Conservation (phyloP, 2,329 filamentous ascomycete genomes). For the Talaromyces funiculosus region DNA sequence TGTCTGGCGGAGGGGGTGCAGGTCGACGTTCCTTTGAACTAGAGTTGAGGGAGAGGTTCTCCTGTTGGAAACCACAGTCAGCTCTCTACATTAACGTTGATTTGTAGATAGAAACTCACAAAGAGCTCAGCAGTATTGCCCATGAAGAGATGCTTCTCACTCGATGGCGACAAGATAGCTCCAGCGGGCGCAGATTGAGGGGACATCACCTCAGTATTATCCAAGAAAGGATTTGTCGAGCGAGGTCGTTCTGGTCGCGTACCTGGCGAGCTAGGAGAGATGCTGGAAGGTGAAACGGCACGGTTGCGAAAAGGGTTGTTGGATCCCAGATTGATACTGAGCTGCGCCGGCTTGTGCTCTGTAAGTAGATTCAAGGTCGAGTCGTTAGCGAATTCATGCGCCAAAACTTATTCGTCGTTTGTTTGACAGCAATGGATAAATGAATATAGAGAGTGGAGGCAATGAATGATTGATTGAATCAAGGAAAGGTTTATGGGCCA, state of each 20-base stretch:
- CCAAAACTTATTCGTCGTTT: neutral
- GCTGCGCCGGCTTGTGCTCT: slow-evolving; percentile 29
- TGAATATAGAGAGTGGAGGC: slow-evolving; percentile 13
- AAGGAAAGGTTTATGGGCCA: slow-evolving; percentile 1
- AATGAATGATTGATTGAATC: neutral
- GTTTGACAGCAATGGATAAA: neutral
- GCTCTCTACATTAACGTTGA: slow-evolving; percentile 6
- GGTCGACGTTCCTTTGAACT: slow-evolving; percentile 35
- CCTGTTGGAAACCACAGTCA: slow-evolving; percentile 21
- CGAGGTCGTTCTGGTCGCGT: slow-evolving; percentile 42
- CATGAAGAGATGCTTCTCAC: slow-evolving; percentile 31
- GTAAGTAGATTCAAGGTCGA: slow-evolving; percentile 13
- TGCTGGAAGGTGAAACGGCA: slow-evolving; percentile 34
- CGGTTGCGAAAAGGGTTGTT: slow-evolving; percentile 50
- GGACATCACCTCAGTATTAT: slow-evolving; percentile 38
- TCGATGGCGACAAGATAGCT: slow-evolving; percentile 26
- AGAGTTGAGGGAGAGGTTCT: slow-evolving; percentile 35
- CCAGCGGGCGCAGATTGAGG: slow-evolving; percentile 31
- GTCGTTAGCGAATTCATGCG: neutral
- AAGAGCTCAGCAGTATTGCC: slow-evolving; percentile 54
- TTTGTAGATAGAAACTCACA: slow-evolving; percentile 43
- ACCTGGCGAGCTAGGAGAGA: slow-evolving; percentile 21
- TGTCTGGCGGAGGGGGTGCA: slow-evolving; percentile 32
- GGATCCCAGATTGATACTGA: slow-evolving; percentile 34
- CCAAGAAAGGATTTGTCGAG: slow-evolving; percentile 60